These are phyloP conservation scores for Pittosporum tobira DNA, from an alignment of 129 eudicot species.

Conservation along the genomic window DNA sequence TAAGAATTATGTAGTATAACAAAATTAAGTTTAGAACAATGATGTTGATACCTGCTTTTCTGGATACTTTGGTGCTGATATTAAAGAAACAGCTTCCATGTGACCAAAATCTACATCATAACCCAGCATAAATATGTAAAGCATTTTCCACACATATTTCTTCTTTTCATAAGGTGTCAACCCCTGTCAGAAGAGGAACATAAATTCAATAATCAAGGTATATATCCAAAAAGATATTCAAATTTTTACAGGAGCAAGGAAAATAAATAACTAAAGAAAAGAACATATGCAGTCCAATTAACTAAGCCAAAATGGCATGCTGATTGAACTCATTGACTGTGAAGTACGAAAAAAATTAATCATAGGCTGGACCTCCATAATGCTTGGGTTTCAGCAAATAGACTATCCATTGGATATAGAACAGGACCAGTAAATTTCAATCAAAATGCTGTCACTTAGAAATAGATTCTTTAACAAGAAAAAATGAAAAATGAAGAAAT, in stretches of 20 bases:
- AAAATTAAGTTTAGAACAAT: neutral
- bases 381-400: neutral
- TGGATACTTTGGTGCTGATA: conserved; percentile 99
- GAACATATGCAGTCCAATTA: neutral
- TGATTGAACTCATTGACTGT: neutral
- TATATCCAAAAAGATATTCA: neutral
- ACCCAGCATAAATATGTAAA: conserved; percentile 91
- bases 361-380: neutral
- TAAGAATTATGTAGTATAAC: neutral
- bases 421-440: too few relatives aligned
- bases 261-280: neutral
- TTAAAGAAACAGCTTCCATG: conserved; percentile 97
- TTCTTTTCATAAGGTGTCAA: conserved; percentile 91
- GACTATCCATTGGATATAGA: neutral
- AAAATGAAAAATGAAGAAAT: too few relatives aligned
- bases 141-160: conserved; percentile 99
- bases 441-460: too few relatives aligned
- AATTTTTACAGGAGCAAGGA: neutral
- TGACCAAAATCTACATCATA: conserved; percentile 99
- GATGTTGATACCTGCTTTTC: conserved; percentile 74
- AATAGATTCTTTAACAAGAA: too few relatives aligned
- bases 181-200: conserved; percentile 46
- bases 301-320: neutral
- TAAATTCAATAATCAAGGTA: neutral
- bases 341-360: neutral